phyloP scores from a whole-genome alignment of 2,329 filamentous ascomycete species.

The Rugonectria rugulosa region DNA sequence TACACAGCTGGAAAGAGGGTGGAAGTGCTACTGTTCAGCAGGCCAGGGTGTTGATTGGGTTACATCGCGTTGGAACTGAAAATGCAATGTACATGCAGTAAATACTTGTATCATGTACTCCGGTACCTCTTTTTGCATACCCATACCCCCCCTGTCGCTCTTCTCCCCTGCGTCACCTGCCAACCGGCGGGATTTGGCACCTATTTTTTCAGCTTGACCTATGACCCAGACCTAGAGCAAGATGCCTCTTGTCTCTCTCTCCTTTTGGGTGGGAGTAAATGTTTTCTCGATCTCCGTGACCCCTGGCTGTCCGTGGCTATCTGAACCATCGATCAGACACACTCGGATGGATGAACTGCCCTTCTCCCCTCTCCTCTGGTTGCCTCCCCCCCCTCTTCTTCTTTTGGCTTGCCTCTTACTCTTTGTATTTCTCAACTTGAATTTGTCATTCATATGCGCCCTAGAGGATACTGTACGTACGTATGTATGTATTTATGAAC shows the following conservation, averaged over 20 bases:
- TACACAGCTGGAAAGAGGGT: conserved; percentile 14
- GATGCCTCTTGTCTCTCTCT: conserved; percentile 33
- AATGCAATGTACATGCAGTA: too few species aligned
- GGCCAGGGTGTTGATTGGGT: conserved; percentile 36
- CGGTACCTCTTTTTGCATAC: too few species aligned
- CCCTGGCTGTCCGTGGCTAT: conserved; percentile 26
- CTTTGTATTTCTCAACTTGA: too few species aligned
- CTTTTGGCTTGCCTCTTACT: conserved; percentile 13
- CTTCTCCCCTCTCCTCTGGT: background rate
- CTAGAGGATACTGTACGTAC: too few species aligned
- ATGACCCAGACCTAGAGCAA: conserved; percentile 21
- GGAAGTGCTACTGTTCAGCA: conserved; percentile 33
- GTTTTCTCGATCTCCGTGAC: conserved; percentile 26
- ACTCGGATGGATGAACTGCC: background rate
- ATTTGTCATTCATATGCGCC: too few species aligned
- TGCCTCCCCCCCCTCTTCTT: conserved; percentile 11
- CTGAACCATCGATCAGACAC: conserved; percentile 29
- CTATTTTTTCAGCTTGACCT: too few species aligned
- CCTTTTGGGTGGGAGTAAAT: too few species aligned
- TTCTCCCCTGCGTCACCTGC: conserved; percentile 26
- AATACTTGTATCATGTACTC: too few species aligned
- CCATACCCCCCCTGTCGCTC: conserved; percentile 27
- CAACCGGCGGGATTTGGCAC: conserved; percentile 14
- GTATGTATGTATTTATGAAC: too few species aligned
- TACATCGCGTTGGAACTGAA: conserved; percentile 34